Conservation (phyloP, 148 eudicot genomes). For the Fagopyrum tataricum region DNA sequence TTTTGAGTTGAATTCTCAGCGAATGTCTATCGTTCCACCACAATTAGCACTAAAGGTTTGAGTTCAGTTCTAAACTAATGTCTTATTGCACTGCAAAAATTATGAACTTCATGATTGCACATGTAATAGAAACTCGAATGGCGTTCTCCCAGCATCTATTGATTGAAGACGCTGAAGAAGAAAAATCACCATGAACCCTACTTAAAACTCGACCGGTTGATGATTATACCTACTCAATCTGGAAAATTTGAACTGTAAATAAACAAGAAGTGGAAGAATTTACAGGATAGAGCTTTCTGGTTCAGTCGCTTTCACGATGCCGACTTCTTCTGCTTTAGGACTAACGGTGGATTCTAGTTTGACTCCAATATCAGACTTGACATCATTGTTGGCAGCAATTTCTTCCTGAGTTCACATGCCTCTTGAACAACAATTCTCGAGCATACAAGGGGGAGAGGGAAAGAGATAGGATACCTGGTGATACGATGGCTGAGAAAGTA, state of each 20-base stretch:
- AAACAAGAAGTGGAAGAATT: neutral
- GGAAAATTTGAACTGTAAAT: neutral
- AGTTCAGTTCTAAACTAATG: neutral
- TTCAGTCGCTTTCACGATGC: slow-evolving; percentile 3
- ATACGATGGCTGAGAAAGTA: neutral
- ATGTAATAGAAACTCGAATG: neutral
- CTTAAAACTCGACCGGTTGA: neutral
- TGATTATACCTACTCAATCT: neutral
- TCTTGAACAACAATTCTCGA: neutral
- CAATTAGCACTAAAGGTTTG: neutral
- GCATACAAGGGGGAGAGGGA: neutral
- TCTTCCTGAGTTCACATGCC: slow-evolving; percentile 10
- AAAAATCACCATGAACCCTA: neutral
- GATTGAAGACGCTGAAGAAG: neutral
- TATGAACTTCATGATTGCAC: neutral
- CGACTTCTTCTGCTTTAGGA: slow-evolving; percentile 4
- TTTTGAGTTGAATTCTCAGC: neutral
- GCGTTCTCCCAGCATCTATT: neutral
- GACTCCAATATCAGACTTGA: slow-evolving; percentile 10
- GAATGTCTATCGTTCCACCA: neutral
- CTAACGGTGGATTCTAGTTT: slow-evolving; percentile 7
- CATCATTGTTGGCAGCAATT: neutral
- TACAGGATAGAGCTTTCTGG: slow-evolving; percentile 3
- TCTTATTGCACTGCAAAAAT: neutral
- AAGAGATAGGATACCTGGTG: neutral